phyloP scores from a whole-genome alignment of 371 early-diverging fungal genomes.

The Mortierella sp. region DNA sequence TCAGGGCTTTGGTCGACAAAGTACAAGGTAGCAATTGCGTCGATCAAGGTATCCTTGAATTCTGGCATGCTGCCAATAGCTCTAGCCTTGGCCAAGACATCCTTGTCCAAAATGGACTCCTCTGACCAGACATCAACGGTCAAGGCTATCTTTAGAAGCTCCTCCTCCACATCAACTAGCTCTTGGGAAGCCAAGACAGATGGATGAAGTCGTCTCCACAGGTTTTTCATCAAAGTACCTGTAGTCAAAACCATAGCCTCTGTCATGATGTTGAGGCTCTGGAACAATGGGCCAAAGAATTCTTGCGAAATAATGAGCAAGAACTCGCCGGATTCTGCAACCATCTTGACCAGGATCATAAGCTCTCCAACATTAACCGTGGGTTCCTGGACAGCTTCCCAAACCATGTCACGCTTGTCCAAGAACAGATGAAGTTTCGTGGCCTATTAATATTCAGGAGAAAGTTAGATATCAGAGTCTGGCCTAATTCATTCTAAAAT shows the following conservation, averaged over 20 bases:
- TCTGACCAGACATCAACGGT: conserved; percentile 57
- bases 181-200: conserved; percentile 66
- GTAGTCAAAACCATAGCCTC: conserved; percentile 57
- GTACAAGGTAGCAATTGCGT: conserved; percentile 81
- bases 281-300: conserved; percentile 43
- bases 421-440: conserved; percentile 62
- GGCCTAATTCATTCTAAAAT: neutral
- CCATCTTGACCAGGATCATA: conserved; percentile 63
- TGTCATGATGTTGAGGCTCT: conserved; percentile 34
- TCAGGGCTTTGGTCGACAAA: conserved; percentile 73
- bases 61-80: conserved; percentile 58
- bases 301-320: conserved; percentile 32
- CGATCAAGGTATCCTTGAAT: conserved; percentile 74
- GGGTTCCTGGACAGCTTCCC: conserved; percentile 63
- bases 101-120: conserved; percentile 37
- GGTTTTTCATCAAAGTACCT: conserved; percentile 69
- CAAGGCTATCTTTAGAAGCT: conserved; percentile 54
- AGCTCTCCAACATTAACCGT: conserved; percentile 70
- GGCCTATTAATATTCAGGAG: conserved; percentile 23
- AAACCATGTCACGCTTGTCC: conserved; percentile 71
- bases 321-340: conserved; percentile 54
- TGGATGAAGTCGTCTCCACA: conserved; percentile 75
- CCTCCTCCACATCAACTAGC: conserved; percentile 62
- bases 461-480: neutral
- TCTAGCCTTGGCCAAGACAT: conserved; percentile 44